A percentile compares a stretch with the other conserved stretches of the same genome.
Conservation (phyloP, 371 early-diverging fungal species). For the Mortierella sp. region DNA sequence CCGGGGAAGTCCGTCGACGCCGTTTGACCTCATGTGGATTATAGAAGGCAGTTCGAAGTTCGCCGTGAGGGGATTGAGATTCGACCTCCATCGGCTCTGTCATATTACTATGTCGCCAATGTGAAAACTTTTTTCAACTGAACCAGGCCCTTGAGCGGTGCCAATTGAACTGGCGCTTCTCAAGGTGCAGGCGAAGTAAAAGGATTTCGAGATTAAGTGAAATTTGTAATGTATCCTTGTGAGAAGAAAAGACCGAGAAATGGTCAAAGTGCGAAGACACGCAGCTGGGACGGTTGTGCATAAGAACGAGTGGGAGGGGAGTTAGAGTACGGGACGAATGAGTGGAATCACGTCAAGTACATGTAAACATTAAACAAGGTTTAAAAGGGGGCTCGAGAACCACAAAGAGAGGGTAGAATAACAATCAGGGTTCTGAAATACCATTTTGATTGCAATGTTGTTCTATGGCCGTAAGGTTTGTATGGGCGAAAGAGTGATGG, state of each 20-base stretch:
- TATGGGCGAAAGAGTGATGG: not conserved
- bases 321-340: conserved; percentile 3
- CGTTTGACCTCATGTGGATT: conserved; percentile 86
- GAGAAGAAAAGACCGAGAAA: not conserved
- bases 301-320: conserved; percentile 6
- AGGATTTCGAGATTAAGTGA: not conserved
- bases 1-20: conserved; percentile 79
- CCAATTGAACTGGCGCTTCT: not conserved
- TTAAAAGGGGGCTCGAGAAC: conserved; percentile 18
- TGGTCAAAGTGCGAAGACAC: conserved; percentile 1
- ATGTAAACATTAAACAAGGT: conserved; percentile 21
- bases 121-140: not conserved
- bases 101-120: conserved; percentile 7
- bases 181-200: not conserved
- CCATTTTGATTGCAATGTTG: not conserved
- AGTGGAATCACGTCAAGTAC: not conserved
- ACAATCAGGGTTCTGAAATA: conserved; percentile 3
- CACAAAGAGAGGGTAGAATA: not conserved
- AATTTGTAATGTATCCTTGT: not conserved
- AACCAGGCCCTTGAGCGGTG: not conserved
- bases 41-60: conserved; percentile 78
- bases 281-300: conserved; percentile 19
- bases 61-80: conserved; percentile 67
- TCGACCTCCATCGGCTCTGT: conserved; percentile 22
- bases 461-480: not conserved